Evolutionary conservation across 2,329 filamentous ascomycete genomes (phyloP), one percentile per base, ranked within the genome.

Genomic region (Passalora sequoiae): DNA sequence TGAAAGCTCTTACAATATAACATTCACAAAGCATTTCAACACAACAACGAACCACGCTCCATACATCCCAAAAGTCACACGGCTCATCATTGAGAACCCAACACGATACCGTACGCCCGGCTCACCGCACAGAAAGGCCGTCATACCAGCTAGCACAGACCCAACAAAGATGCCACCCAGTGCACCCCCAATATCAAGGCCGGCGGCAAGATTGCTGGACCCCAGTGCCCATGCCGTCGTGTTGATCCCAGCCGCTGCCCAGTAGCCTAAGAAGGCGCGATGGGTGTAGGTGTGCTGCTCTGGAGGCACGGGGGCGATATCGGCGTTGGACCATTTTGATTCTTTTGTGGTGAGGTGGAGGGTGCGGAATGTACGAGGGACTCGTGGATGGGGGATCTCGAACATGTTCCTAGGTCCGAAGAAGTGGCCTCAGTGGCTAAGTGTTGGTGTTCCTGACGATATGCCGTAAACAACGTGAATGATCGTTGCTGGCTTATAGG

Each of bases 41-140:
- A 54, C 54, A 24, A 57, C 47, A 24, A 48, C 50, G 27, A 57
- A 55, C 20, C 54, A 57, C 4, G 41, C 40, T 5, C 53, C 55
- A 38, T 47, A 57, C 9, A 57, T 29, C 4, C 55, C 55, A 33
- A 52, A 57, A 6, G 49, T 40, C 6, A 51, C 45, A 22, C 55
- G 39, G 6, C 46, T 46, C 13, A 56, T 36, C 51, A 54, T 55
- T 9, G 44, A 45, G 41, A 50, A 57, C 22, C 54, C 54, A 10
- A 57, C 47, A 20, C 40, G 43, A 32, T 41, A 33, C 4, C 50
- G 49, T 7, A 46, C 43, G 12, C 51, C 51, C 4, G 51, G 47
- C 4, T 42, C 41, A 12, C 51, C 51, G 31, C 44, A 47, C 7
- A 54, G 40, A 20, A 42, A 55, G 6, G 54, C 51, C 10, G 40